Conservation (phyloP, 2,329 filamentous ascomycete species). For the Kalaharituber pfeilii region DNA sequence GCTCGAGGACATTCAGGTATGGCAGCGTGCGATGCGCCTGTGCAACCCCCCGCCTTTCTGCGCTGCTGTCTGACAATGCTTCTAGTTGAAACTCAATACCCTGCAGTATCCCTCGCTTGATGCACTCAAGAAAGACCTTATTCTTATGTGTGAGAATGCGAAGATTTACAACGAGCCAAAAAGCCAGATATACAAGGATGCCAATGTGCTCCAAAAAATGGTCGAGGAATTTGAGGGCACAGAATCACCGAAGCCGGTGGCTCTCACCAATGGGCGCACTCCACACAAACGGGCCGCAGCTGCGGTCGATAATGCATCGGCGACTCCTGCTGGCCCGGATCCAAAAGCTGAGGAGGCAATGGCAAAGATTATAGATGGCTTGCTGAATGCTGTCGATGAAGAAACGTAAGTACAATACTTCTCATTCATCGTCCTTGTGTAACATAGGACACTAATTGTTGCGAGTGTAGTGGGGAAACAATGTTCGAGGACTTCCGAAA, state of each 20-base stretch:
- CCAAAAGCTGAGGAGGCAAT: conserved; percentile 12
- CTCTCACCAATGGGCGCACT: background rate
- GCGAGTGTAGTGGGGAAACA: conserved; percentile 12
- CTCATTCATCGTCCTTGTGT: background rate
- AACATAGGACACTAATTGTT: background rate
- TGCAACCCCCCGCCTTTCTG: no score
- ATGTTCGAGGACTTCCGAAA: conserved; percentile 17
- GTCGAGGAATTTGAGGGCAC: conserved; percentile 15
- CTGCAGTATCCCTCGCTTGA: conserved; percentile 13
- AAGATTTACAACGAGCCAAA: conserved; percentile 19
- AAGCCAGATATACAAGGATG: conserved; percentile 18
- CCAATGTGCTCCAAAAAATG: conserved; percentile 14
- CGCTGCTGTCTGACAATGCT: no score
- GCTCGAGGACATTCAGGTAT: conserved; percentile 17
- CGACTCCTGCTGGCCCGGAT: conserved; percentile 4
- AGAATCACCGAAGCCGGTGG: conserved; percentile 6
- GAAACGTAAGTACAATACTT: conserved; percentile 10
- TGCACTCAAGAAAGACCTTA: conserved; percentile 14
- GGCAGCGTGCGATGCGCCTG: no score
- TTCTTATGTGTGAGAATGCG: conserved; percentile 19
- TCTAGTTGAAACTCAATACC: no score
- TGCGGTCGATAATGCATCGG: conserved; percentile 2
- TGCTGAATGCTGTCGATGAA: conserved; percentile 12
- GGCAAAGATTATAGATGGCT: conserved; percentile 14
- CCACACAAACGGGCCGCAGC: conserved; percentile 10